Evolutionary conservation across 805 yeast species (phyloP).

Genomic region (Teunomyces barrocoloradensis): DNA sequence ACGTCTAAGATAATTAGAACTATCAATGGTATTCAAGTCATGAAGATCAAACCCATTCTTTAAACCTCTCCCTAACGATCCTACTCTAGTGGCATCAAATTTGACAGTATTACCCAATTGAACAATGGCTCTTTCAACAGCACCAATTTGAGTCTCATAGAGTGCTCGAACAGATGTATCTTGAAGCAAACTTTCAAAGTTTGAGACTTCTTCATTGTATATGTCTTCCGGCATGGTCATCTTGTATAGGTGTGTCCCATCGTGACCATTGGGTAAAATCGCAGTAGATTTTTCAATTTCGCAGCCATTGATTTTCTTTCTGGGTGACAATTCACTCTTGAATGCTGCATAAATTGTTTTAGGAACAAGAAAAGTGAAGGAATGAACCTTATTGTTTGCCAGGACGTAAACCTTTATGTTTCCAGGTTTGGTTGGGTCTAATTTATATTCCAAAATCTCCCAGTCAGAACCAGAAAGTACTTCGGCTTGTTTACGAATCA

Average conservation of each 20-base stretch:
- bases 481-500: conserved; percentile 78
- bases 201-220: conserved; percentile 54
- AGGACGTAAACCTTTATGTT: conserved; percentile 68
- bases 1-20: conserved; percentile 50
- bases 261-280: conserved; percentile 69
- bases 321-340: conserved; percentile 46
- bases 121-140: conserved; percentile 72
- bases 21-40: conserved; percentile 49
- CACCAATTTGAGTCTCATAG: conserved; percentile 69
- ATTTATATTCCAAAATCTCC: conserved; percentile 76
- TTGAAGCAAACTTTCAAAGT: conserved; percentile 62
- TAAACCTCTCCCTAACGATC: conserved; percentile 81
- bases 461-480: conserved; percentile 73
- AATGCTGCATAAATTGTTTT: conserved; percentile 70
- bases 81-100: conserved; percentile 70
- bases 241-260: conserved; percentile 52
- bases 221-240: conserved; percentile 65
- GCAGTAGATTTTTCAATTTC: conserved; percentile 57
- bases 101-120: conserved; percentile 72
- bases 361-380: conserved; percentile 69
- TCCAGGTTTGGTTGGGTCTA: conserved; percentile 61
- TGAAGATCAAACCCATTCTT: conserved; percentile 77
- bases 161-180: conserved; percentile 62
- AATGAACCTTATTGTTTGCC: conserved; percentile 71
- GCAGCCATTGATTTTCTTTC: conserved; percentile 44